Evolutionary conservation across 495 filamentous ascomycete genomes (phyloP), one percentile per base, ranked within the genome.

Genomic region (Neurospora africana): DNA sequence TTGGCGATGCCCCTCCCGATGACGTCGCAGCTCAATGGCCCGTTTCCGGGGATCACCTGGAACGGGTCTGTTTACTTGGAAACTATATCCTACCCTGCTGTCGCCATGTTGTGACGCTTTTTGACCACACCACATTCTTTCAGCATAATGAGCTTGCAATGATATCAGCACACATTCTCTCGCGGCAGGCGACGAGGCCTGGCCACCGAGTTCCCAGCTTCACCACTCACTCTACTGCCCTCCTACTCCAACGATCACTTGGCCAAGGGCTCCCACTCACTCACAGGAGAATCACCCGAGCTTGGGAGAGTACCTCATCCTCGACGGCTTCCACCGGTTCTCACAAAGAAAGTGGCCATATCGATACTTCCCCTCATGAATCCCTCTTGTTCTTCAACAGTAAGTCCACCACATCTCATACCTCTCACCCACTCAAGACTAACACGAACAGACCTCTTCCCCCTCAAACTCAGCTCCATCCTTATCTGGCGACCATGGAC

Each of bases 391-490:
- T 61, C 53, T 61, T 61, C 53, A 61, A 61, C 11, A 61, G 53
- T 27, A 30, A 9, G 53, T 61, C 27, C 6, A 61, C 53, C 23
- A 30, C 15, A 61, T 61, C 11, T 61, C 27, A 17, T 4, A 44
- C 41, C 37, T 10, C 41, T n/a, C 44, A 23, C 21, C 27, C 11
- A 58, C 10, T 27, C 47, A 27, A 58, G 53, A 61, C 27, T 61
- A 61, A 61, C 53, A 7, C 27, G 23, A 30, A 17, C 13, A 61
- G 53, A 61, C 53, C 85, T 97, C 67, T 95, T 93, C 70, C 95
- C 95, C 4, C 83, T 94, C 27, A 91, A 87, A 74, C 82, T 97
- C 36, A 90, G 90, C 77, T 89, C 90, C 81, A 68, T 91, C 33
- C 74, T 94, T 44, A 79, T 88, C 47, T 80, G 88, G 70, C 85